Evolutionary conservation across 805 yeast genomes (phyloP), one percentile per base, ranked within the genome.

Genomic region (Starmerella vaccinii): DNA sequence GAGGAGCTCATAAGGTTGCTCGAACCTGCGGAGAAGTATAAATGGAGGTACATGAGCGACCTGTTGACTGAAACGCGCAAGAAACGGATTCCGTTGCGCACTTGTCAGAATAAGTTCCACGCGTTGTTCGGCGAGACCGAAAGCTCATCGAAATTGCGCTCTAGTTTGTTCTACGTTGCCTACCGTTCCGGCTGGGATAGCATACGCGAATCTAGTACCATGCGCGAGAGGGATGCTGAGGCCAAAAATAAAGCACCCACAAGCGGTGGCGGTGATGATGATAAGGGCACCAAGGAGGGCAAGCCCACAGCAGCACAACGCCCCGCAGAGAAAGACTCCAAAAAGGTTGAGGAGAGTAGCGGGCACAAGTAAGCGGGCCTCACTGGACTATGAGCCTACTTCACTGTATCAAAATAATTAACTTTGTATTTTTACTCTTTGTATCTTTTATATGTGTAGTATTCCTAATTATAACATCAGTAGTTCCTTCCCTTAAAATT

Each of bases 11-110:
- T 69, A 51, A 74, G 72, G 42, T 61, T 78, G 42, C 66, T 78
- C 47, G 71, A 69, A 21, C 66, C 71, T 4, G 82, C 78, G 3
- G 83, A 78, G 56, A 70, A 75, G 50, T 73, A 74, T 57, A 78
- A 78, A 59, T 78, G 83, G 83, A 74, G 75, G 59, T 77, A 70
- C 58, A 71, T 78, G 56, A 75, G 82, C 46, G 72, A 64, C 21
- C 59, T 55, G 39, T 46, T 68, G 23, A 56, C 65, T 15, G 41
- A 52, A 16, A 54, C 55, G 10, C 61, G 61, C 35, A 62, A 61
- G 48, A 76, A 68, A 58, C 72, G 70, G 39, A 72, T 68, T 9
- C 74, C 81, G 4, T 73, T 79, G 3, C 67, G 76, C 2, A 78
- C 79, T 39, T 79, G 80, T 42, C 70, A 70, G 43, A 75, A 73